phyloP scores from a whole-genome alignment of 495 filamentous ascomycete species.

The Aeminium ludgeri region DNA sequence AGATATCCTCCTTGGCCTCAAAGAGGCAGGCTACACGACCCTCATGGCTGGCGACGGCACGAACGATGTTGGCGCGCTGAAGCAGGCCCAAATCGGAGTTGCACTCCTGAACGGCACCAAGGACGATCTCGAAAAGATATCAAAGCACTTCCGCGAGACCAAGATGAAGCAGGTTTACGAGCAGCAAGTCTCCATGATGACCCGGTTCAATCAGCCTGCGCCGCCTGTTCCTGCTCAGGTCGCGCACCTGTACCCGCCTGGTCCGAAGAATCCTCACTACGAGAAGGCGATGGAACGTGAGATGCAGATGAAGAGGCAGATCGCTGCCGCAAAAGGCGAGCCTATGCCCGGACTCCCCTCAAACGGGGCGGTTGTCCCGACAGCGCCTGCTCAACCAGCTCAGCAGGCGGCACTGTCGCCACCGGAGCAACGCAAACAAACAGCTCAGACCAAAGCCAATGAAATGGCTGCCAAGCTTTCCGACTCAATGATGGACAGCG shows the following conservation, averaged over 20 bases:
- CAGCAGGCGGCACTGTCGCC: slow-evolving; percentile 38
- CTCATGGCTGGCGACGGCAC: slow-evolving; percentile 98
- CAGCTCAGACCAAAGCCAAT: slow-evolving; percentile 52
- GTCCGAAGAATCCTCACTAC: slow-evolving; percentile 85
- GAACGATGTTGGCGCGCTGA: slow-evolving; percentile 94
- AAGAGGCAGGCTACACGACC: slow-evolving; percentile 92
- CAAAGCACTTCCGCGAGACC: slow-evolving; percentile 77
- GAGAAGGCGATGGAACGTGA: slow-evolving; percentile 81
- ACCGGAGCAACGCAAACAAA: slow-evolving; percentile 43
- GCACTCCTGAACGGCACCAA: slow-evolving; percentile 88
- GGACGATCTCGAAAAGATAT: slow-evolving; percentile 77
- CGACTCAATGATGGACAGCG: slow-evolving; percentile 72
- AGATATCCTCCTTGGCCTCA: slow-evolving; percentile 88
- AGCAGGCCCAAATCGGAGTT: slow-evolving; percentile 95
- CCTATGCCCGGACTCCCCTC: slow-evolving; percentile 31
- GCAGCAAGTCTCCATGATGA: slow-evolving; percentile 81
- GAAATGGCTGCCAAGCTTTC: slow-evolving; percentile 78
- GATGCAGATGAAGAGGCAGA: slow-evolving; percentile 46
- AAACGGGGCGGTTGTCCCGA: slow-evolving; percentile 36
- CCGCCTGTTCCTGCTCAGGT: slow-evolving; percentile 82
- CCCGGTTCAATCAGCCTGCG: slow-evolving; percentile 75
- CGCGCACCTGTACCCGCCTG: slow-evolving; percentile 86
- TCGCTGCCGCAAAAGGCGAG: slow-evolving; percentile 19
- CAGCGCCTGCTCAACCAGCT: not conserved
- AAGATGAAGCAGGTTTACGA: slow-evolving; percentile 99